Conservation (phyloP, 345 rosid species). For the Arabidopsis thaliana region TAIR10.1 NC_003076.8:2087501-2088000, state of each 20-base stretch:
- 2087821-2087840: conserved; percentile 14
- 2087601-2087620: conserved; percentile 6
- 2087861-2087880: not conserved
- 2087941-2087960: conserved; percentile 80
- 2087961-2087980: conserved; percentile 96
- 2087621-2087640: conserved; percentile 24
- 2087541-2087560: conserved; percentile 67
- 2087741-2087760: conserved; percentile 28
- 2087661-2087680: conserved; percentile 23
- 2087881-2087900: not conserved
- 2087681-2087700: conserved; percentile 23
- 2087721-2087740: conserved; percentile 39
- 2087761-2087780: not conserved
- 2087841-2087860: not conserved
- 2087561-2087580: conserved; percentile 31
- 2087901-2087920: conserved; percentile 27
- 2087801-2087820: not conserved
- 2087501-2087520: conserved; percentile 61
- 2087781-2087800: not conserved
- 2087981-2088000: conserved; percentile 93
- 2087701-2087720: conserved; percentile 16
- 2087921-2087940: conserved; percentile 75
- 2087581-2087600: conserved; percentile 10
- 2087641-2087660: conserved; percentile 29
- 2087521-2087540: conserved; percentile 72